A percentile compares a stretch with the other conserved stretches of the same genome.
Conservation (phyloP, 495 filamentous ascomycete genomes). For the Astrothelium subdiscretum region DNA sequence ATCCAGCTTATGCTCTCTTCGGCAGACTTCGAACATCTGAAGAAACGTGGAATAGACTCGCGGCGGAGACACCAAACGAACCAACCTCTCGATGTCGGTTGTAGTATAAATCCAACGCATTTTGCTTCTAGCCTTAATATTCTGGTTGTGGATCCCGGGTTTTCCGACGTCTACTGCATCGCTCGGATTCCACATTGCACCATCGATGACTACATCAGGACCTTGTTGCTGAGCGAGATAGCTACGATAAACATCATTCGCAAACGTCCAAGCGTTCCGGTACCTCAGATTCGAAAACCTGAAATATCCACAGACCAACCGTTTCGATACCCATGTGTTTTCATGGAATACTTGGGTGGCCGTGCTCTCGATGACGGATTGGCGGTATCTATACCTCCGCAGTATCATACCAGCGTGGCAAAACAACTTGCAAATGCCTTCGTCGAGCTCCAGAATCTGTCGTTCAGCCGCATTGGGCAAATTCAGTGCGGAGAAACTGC, state of each 20-base stretch:
- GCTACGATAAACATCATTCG: not conserved
- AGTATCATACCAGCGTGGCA: not conserved
- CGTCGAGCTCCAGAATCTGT: not conserved
- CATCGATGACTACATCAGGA: not conserved
- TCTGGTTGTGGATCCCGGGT: not conserved
- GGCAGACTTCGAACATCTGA: not conserved
- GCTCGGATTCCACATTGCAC: not conserved
- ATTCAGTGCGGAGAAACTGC: not conserved
- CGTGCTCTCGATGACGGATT: not conserved
- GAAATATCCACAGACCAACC: not conserved
- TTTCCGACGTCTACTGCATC: not conserved
- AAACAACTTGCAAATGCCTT: not conserved
- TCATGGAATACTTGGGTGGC: not conserved
- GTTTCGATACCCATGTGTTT: not conserved
- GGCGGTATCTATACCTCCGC: not conserved
- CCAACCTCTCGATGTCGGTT: not conserved
- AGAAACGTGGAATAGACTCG: not conserved
- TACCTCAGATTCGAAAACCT: not conserved
- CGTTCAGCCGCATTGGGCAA: not conserved
- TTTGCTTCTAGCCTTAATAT: not conserved
- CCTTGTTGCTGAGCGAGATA: not conserved
- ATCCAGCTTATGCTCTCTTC: not conserved
- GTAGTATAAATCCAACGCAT: not conserved
- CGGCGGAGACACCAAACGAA: not conserved
- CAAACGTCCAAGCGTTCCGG: not conserved